These are phyloP conservation scores for Fragaria iinumae DNA, from an alignment of 306 rosid genomes.

Conservation along the genomic window DNA sequence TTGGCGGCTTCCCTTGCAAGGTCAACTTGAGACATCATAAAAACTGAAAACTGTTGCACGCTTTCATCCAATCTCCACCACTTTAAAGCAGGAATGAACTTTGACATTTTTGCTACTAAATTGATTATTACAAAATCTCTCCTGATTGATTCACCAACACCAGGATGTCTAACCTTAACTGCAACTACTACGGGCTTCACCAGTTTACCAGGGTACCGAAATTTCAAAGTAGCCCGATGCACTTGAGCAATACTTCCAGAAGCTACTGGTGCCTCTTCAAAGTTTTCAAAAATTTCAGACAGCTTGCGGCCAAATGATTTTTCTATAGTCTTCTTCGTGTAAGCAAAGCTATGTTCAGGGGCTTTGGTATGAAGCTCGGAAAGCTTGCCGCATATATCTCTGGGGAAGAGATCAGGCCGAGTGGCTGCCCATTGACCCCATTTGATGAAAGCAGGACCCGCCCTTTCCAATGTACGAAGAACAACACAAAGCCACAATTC, in stretches of 20 bases:
- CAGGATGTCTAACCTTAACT: slow-evolving; percentile 97
- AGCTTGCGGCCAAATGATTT: slow-evolving; percentile 84
- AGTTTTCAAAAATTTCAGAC: slow-evolving; percentile 84
- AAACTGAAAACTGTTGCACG: slow-evolving; percentile 98
- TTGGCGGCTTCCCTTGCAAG: slow-evolving; percentile 99
- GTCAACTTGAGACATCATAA: slow-evolving; percentile 99
- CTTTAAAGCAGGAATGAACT: slow-evolving; percentile 70
- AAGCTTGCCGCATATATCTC: slow-evolving; percentile 81
- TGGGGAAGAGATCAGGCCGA: slow-evolving; percentile 95
- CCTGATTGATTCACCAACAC: slow-evolving; percentile 94
- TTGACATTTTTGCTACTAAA: slow-evolving; percentile 68
- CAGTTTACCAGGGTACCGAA: slow-evolving; percentile 86
- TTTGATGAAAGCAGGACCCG: slow-evolving; percentile 97
- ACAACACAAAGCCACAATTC: slow-evolving; percentile 72
- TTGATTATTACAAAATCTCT: slow-evolving; percentile 90
- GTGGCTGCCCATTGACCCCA: slow-evolving; percentile 99
- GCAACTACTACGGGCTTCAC: slow-evolving; percentile 76
- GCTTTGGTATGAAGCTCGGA: slow-evolving; percentile 91
- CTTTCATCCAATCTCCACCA: slow-evolving; percentile 99
- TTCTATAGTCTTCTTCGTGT: slow-evolving; percentile 87
- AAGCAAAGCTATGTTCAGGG: slow-evolving; percentile 92
- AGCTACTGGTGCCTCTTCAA: slow-evolving; percentile 93
- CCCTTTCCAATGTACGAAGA: slow-evolving; percentile 76
- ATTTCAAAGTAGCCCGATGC: slow-evolving; percentile 84
- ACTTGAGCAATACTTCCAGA: slow-evolving; percentile 99